These are phyloP conservation scores for Ilyonectria robusta DNA, from an alignment of 2,329 filamentous ascomycete species.

Conservation along the genomic window DNA sequence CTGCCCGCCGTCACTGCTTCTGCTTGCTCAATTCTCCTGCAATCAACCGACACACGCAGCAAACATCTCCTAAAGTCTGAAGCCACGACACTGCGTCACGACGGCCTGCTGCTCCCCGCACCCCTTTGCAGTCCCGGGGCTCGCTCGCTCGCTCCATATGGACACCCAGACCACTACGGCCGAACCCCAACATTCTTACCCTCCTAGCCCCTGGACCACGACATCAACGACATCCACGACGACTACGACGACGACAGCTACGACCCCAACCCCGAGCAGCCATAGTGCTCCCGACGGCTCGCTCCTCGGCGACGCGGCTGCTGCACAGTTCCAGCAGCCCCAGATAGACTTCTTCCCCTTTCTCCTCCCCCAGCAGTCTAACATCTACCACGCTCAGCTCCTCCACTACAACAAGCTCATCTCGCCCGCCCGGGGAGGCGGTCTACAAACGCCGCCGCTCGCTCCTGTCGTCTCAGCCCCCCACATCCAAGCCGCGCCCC, in stretches of 20 bases:
- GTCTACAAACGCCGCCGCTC: slow-evolving; percentile 69
- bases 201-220: slow-evolving; percentile 50
- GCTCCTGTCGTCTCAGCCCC: slow-evolving; percentile 69
- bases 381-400: slow-evolving; percentile 73
- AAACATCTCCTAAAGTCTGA: slow-evolving; percentile 34
- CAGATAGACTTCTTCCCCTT: slow-evolving; percentile 70
- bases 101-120: slow-evolving; percentile 42
- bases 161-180: slow-evolving; percentile 56
- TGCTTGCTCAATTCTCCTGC: slow-evolving; percentile 35
- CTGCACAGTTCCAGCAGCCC: slow-evolving; percentile 56
- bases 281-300: slow-evolving; percentile 49
- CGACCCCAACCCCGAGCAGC: slow-evolving; percentile 46
- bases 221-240: slow-evolving; percentile 46
- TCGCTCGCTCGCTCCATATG: slow-evolving; percentile 55
- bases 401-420: slow-evolving; percentile 77
- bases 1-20: slow-evolving; percentile 33
- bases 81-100: slow-evolving; percentile 41
- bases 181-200: slow-evolving; percentile 57
- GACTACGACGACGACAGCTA: slow-evolving; percentile 44
- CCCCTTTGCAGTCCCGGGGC: slow-evolving; percentile 45
- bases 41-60: slow-evolving; percentile 35
- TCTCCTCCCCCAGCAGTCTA: slow-evolving; percentile 71
- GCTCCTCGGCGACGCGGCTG: slow-evolving; percentile 49
- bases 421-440: slow-evolving; percentile 68
- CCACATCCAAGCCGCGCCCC: slow-evolving; percentile 68